Percentiles rank a stretch among this genome's conserved stretches.
phyloP scores from a whole-genome alignment of 345 rosid genomes.

The Arabis alpina region DNA sequence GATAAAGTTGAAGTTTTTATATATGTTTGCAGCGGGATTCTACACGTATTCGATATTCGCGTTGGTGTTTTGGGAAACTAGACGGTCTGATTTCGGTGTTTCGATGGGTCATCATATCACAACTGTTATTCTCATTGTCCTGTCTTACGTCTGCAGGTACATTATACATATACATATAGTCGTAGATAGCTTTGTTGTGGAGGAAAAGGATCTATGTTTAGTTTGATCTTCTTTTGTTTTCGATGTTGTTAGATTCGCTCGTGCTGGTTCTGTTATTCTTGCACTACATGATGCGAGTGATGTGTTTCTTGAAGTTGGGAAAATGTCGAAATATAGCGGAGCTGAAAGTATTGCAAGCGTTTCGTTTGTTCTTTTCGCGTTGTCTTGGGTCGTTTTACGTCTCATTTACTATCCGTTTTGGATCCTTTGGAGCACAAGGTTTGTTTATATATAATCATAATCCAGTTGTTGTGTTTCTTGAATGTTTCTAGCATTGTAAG shows the following conservation, averaged over 20 bases:
- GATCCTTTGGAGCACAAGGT: slow-evolving; percentile 99
- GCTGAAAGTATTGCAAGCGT: slow-evolving; percentile 79
- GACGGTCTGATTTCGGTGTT: slow-evolving; percentile 98
- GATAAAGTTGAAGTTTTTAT: slow-evolving; percentile 80
- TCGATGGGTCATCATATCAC: slow-evolving; percentile 98
- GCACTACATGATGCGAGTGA: slow-evolving; percentile 98
- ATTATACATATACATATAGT: not conserved
- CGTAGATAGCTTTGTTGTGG: not conserved
- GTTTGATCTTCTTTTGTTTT: slow-evolving; percentile 9
- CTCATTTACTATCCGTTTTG: slow-evolving; percentile 95
- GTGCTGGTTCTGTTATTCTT: slow-evolving; percentile 88
- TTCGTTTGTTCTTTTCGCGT: slow-evolving; percentile 77
- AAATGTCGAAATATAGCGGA: slow-evolving; percentile 91
- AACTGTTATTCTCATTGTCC: slow-evolving; percentile 71
- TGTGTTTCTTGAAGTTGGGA: slow-evolving; percentile 90
- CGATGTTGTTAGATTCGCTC: slow-evolving; percentile 66
- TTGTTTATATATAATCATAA: slow-evolving; percentile 25
- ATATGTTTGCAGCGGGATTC: slow-evolving; percentile 95
- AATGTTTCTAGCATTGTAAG: not conserved
- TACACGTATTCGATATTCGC: slow-evolving; percentile 97
- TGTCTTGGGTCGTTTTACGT: slow-evolving; percentile 88
- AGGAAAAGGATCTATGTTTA: slow-evolving; percentile 10
- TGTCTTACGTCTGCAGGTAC: slow-evolving; percentile 87
- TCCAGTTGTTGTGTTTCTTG: slow-evolving; percentile 15
- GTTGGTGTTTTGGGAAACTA: slow-evolving; percentile 96